Evolutionary conservation across 2,329 filamentous ascomycete genomes (phyloP).

Genomic region (Arthrobotrys musiformis): DNA sequence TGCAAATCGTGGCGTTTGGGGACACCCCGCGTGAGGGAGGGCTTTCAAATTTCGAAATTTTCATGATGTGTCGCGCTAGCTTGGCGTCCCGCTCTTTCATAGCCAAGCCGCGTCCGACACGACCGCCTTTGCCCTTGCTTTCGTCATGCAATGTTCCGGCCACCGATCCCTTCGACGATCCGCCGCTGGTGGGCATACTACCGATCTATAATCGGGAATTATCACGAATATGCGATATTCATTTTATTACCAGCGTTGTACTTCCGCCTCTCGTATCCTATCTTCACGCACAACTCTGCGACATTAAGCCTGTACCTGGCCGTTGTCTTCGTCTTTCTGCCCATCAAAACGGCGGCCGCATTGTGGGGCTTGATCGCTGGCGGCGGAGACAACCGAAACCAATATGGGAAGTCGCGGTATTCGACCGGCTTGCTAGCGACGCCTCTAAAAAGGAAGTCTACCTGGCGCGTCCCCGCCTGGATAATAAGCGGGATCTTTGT

Average conservation of each 20-base stretch:
- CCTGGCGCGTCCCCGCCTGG: not conserved
- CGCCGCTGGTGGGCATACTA: constrained; percentile 13
- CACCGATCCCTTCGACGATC: constrained; percentile 10
- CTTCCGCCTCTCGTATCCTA: constrained; percentile 39
- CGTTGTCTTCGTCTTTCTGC: constrained; percentile 30
- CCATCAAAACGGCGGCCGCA: constrained; percentile 22
- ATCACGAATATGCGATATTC: constrained; percentile 20
- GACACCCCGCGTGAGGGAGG: not conserved
- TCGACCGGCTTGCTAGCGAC: constrained; percentile 11
- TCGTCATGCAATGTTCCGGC: not conserved
- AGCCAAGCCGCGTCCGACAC: not conserved
- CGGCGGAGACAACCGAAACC: not conserved
- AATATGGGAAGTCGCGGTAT: constrained; percentile 15
- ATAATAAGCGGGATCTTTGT: constrained; percentile 26
- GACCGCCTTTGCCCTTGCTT: not conserved
- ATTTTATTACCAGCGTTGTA: constrained; percentile 26
- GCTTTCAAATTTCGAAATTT: too few relatives aligned
- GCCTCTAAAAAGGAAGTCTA: not conserved
- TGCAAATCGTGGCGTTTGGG: not conserved
- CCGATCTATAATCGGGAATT: not conserved
- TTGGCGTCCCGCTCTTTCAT: not conserved
- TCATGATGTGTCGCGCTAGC: not conserved
- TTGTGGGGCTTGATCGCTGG: constrained; percentile 1
- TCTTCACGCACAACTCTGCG: constrained; percentile 52
- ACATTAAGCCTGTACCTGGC: constrained; percentile 42